Evolutionary conservation across 108 stramenopile species (phyloP), one percentile per base, ranked within the genome.

Genomic region (Cyclotella baltica): DNA sequence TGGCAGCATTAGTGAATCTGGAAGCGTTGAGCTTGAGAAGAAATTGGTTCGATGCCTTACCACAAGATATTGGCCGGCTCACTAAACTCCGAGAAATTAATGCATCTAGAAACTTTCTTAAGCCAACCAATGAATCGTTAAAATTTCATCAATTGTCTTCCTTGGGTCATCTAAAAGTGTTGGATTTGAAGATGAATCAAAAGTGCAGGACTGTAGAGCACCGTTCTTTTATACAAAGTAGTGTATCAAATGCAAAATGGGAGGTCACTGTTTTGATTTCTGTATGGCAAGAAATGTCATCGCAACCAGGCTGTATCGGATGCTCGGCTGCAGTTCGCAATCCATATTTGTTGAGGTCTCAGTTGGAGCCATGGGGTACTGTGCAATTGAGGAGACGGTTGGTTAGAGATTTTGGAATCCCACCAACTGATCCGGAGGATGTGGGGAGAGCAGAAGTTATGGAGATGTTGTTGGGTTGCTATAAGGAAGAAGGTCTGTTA

Each of bases 331-430:
- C 78, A 29, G 64, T 51, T n/a, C 62, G 83, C 0, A 52, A 83
- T 75, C 43, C 77, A 3, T n/a, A 30, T 15, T 56, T 83, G 19
- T 53, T 83, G 10, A 62, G 83, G 20, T 79, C 78, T 25, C 83
- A 83, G 28, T 40, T 83, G 20, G 83, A 83, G 57, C 83, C 83
- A 0, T 79, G 73, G 73, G 36, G 68, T 1, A 83, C 83, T 20
- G 55, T 73, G 10, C 29, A 37, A 18, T 47, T 83, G 9, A 62
- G 83, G 19, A 61, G 77, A 28, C n/a, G 83, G 27, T 29, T 83
- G 40, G 73, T 78, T 15, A 11, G n/a, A 6, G 83, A 74, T 34
- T 83, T 83, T 40, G 83, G 83, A 20, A 51, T 77, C 13, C 25
- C 31, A 19, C 72, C 73, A 27, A 56, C 65, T 0, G 55, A 78